phyloP scores from a whole-genome alignment of 352 stramenopile species.

The Phytophthora hibernalis region DNA sequence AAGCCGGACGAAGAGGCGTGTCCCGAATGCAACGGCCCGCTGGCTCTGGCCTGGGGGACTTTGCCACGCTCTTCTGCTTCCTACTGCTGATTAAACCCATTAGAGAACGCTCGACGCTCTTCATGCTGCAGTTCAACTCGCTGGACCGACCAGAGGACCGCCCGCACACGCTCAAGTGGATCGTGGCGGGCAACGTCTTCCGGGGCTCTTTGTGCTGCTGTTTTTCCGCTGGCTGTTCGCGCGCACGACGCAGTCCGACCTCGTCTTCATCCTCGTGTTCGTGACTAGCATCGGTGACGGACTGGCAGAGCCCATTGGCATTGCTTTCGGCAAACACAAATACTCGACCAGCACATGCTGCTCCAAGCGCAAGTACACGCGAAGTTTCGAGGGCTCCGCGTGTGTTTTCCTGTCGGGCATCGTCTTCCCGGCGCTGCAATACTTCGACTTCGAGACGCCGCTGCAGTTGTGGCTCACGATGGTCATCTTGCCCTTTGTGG shows the following conservation, averaged over 20 bases:
- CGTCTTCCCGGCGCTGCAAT: conserved; percentile 86
- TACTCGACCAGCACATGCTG: conserved; percentile 84
- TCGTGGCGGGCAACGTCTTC: conserved; percentile 83
- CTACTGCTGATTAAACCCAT: conserved; percentile 87
- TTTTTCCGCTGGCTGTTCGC: conserved; percentile 90
- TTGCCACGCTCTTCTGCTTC: conserved; percentile 84
- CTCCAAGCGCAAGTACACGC: conserved; percentile 83
- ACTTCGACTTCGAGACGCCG: conserved; percentile 74
- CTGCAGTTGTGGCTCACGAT: conserved; percentile 83
- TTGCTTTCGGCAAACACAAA: conserved; percentile 85
- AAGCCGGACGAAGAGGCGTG: conserved; percentile 63
- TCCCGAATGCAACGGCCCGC: conserved; percentile 49
- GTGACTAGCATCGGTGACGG: conserved; percentile 86
- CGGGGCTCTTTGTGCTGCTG: conserved; percentile 83
- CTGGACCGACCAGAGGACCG: conserved; percentile 85
- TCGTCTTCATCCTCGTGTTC: conserved; percentile 88
- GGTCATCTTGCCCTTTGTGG: conserved; percentile 82
- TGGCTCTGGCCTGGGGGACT: conserved; percentile 84
- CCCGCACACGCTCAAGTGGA: conserved; percentile 81
- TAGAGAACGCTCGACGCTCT: conserved; percentile 78
- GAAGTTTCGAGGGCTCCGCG: conserved; percentile 76
- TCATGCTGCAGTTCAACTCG: conserved; percentile 92
- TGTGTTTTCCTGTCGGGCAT: conserved; percentile 86
- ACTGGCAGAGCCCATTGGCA: conserved; percentile 77
- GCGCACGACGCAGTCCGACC: conserved; percentile 72